Conservation (phyloP, 2,329 filamentous ascomycete species). For the Botrytis pseudocinerea region DNA sequence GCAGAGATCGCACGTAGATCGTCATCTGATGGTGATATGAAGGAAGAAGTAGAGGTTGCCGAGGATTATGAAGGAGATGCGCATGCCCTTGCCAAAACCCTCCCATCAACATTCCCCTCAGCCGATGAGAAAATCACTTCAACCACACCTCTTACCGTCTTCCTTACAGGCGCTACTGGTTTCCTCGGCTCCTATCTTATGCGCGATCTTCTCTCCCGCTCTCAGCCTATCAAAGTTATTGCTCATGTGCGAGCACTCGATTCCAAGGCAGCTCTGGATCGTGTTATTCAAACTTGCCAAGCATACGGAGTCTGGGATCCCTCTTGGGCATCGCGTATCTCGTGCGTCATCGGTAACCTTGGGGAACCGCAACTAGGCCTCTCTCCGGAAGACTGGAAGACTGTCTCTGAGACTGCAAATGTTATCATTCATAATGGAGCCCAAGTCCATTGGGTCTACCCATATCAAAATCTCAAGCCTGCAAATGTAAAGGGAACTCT, state of each 20-base stretch:
- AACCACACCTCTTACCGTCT: slow-evolving; percentile 56
- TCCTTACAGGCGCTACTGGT: slow-evolving; percentile 87
- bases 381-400: slow-evolving; percentile 63
- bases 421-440: slow-evolving; percentile 82
- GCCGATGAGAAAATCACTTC: slow-evolving; percentile 38
- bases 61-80: slow-evolving; percentile 50
- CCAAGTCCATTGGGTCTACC: slow-evolving; percentile 76
- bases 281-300: slow-evolving; percentile 66
- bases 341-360: slow-evolving; percentile 72
- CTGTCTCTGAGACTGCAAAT: slow-evolving; percentile 66
- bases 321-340: slow-evolving; percentile 64
- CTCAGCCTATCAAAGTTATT: slow-evolving; percentile 62
- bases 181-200: slow-evolving; percentile 84
- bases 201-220: slow-evolving; percentile 68
- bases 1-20: slow-evolving; percentile 51
- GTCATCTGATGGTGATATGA: slow-evolving; percentile 36
- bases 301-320: slow-evolving; percentile 80
- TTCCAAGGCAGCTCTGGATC: slow-evolving; percentile 57
- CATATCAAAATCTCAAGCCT: slow-evolving; percentile 69
- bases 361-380: slow-evolving; percentile 72
- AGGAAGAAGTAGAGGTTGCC: slow-evolving; percentile 46
- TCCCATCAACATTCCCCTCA: slow-evolving; percentile 44
- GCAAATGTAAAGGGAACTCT: slow-evolving; percentile 83
- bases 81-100: slow-evolving; percentile 43
- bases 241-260: slow-evolving; percentile 74